These are phyloP conservation scores for Coemansia sp. DNA, from an alignment of 192 early-diverging fungal species.

Conservation along the genomic window DNA sequence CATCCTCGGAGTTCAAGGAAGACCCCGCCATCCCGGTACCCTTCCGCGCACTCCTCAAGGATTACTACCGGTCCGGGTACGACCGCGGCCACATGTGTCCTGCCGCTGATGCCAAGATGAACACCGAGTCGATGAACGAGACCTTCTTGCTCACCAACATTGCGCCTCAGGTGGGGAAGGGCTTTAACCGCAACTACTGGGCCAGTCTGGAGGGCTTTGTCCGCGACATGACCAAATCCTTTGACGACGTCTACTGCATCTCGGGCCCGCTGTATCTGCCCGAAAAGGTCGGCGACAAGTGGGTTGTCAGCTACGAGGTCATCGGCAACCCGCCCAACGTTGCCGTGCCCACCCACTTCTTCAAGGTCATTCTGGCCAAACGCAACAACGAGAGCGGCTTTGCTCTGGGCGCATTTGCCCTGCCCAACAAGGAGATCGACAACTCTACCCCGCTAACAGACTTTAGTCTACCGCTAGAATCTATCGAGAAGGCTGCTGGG, in stretches of 20 bases:
- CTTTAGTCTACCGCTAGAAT: slow-evolving; percentile 77
- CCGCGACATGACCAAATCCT: slow-evolving; percentile 67
- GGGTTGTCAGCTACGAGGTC: slow-evolving; percentile 83
- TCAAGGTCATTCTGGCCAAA: slow-evolving; percentile 81
- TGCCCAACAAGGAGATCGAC: slow-evolving; percentile 80
- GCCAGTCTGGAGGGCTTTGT: slow-evolving; percentile 83
- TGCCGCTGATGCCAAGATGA: slow-evolving; percentile 80
- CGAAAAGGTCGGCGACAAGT: slow-evolving; percentile 66
- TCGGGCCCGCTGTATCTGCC: slow-evolving; percentile 90
- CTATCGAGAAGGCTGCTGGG: slow-evolving; percentile 69
- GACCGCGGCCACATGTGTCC: slow-evolving; percentile 94
- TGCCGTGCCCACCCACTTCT: slow-evolving; percentile 93
- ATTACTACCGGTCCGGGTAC: slow-evolving; percentile 82
- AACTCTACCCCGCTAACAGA: slow-evolving; percentile 63
- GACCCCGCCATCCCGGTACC: slow-evolving; percentile 69
- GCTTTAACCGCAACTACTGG: slow-evolving; percentile 96
- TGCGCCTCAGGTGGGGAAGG: slow-evolving; percentile 78
- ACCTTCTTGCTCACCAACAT: slow-evolving; percentile 86
- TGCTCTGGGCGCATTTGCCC: slow-evolving; percentile 72
- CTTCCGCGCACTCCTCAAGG: slow-evolving; percentile 75
- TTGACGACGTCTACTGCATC: slow-evolving; percentile 83
- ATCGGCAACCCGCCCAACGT: slow-evolving; percentile 86
- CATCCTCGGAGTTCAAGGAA: slow-evolving; percentile 76
- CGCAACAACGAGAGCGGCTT: slow-evolving; percentile 54
- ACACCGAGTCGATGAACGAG: slow-evolving; percentile 77